Evolutionary conservation across 495 filamentous ascomycete species (phyloP).

Genomic region (Stereocaulon alpinum): DNA sequence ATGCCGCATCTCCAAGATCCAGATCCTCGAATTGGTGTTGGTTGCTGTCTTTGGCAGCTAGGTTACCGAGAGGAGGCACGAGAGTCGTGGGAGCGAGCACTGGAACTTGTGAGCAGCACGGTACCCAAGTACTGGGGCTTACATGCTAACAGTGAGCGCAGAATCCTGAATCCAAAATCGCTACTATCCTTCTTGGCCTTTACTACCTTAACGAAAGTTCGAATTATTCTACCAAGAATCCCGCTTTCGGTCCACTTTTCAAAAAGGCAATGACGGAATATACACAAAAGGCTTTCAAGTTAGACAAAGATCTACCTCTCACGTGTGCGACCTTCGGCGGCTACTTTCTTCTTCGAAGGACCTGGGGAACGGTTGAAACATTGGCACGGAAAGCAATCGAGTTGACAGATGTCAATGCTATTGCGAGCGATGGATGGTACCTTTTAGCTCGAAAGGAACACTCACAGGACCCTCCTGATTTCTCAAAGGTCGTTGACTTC

Average conservation of each 20-base stretch:
- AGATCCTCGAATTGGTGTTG: slow-evolving; percentile 88
- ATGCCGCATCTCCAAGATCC: slow-evolving; percentile 87
- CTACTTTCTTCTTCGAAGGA: slow-evolving; percentile 75
- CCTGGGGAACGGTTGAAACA: slow-evolving; percentile 65
- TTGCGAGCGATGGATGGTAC: slow-evolving; percentile 96
- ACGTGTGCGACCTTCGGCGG: slow-evolving; percentile 81
- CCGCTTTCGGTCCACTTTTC: slow-evolving; percentile 69
- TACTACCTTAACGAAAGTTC: slow-evolving; percentile 79
- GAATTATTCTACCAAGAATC: slow-evolving; percentile 63
- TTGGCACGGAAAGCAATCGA: slow-evolving; percentile 90
- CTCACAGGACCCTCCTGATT: slow-evolving; percentile 51
- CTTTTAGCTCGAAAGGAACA: slow-evolving; percentile 83
- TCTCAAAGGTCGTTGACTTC: slow-evolving; percentile 60
- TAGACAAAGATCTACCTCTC: slow-evolving; percentile 87
- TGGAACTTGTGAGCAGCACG: slow-evolving; percentile 50
- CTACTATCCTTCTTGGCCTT: slow-evolving; percentile 78
- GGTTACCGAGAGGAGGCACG: slow-evolving; percentile 89
- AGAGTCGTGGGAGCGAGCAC: slow-evolving; percentile 73
- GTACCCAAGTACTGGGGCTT: background rate
- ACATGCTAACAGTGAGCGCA: slow-evolving; percentile 20
- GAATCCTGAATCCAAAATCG: slow-evolving; percentile 82
- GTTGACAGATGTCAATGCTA: slow-evolving; percentile 85
- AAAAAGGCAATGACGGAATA: slow-evolving; percentile 90
- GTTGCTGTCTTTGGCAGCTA: slow-evolving; percentile 91
- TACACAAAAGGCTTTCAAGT: slow-evolving; percentile 85